phyloP scores from a whole-genome alignment of 2,329 filamentous ascomycete species.

The Akanthomyces muscarius region DNA sequence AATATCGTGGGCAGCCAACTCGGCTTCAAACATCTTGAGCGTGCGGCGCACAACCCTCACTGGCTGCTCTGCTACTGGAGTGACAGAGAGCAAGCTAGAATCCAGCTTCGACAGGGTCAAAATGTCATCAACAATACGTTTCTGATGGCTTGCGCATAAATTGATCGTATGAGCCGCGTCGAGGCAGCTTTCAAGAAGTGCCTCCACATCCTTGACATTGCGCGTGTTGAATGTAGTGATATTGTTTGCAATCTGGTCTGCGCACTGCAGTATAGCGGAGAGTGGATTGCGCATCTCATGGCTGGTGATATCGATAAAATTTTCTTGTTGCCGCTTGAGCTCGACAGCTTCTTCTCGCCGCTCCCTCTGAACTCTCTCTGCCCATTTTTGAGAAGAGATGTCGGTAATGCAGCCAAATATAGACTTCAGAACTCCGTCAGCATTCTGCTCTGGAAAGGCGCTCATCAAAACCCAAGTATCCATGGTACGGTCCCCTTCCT shows the following conservation, averaged over 20 bases:
- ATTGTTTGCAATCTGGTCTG: slow-evolving; percentile 63
- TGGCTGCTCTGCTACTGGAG: slow-evolving; percentile 66
- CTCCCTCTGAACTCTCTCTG: slow-evolving; percentile 73
- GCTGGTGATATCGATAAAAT: slow-evolving; percentile 70
- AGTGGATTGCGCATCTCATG: slow-evolving; percentile 76
- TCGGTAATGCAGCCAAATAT: slow-evolving; percentile 81
- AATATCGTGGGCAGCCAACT: slow-evolving; percentile 68
- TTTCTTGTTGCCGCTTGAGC: slow-evolving; percentile 67
- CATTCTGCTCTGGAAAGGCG: slow-evolving; percentile 67
- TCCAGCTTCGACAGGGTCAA: slow-evolving; percentile 67
- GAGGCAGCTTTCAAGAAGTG: slow-evolving; percentile 52
- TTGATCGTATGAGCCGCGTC: slow-evolving; percentile 80
- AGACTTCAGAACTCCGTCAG: slow-evolving; percentile 61
- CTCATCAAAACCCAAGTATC: slow-evolving; percentile 77
- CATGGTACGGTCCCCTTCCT: slow-evolving; percentile 54
- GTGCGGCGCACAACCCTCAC: slow-evolving; percentile 64
- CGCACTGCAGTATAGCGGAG: slow-evolving; percentile 70
- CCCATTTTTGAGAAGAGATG: slow-evolving; percentile 81
- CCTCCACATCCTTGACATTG: slow-evolving; percentile 42
- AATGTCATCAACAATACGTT: slow-evolving; percentile 66
- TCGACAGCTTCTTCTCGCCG: slow-evolving; percentile 78
- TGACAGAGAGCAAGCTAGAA: slow-evolving; percentile 65
- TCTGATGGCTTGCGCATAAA: slow-evolving; percentile 75
- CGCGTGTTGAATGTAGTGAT: slow-evolving; percentile 40
- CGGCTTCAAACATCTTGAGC: slow-evolving; percentile 75